A percentile compares a stretch with the other conserved stretches of the same genome.
Evolutionary conservation across 768 basidiomycete genomes (phyloP).

Genomic region (Leucosporidium scottii): DNA sequence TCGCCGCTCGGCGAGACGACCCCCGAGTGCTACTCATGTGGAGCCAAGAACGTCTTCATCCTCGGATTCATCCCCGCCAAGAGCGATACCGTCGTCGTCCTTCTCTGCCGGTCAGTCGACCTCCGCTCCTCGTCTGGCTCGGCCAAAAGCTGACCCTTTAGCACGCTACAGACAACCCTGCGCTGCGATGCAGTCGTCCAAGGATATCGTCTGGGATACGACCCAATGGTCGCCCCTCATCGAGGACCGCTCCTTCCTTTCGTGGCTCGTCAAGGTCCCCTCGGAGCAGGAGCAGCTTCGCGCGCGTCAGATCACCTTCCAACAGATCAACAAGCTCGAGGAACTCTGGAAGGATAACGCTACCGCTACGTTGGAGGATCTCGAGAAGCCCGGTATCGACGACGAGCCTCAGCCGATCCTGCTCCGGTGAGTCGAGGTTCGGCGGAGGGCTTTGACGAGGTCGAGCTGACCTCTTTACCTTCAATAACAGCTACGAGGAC

Average conservation of each 20-base stretch:
- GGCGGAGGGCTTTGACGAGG: not conserved
- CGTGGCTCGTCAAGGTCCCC: slow-evolving; percentile 96
- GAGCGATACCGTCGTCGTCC: slow-evolving; percentile 95
- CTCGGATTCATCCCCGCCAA: slow-evolving; percentile 98
- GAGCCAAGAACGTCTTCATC: slow-evolving; percentile 99
- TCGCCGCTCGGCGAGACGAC: slow-evolving; percentile 93
- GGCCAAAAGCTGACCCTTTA: slow-evolving; percentile 5
- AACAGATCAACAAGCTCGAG: slow-evolving; percentile 93
- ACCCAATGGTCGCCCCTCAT: slow-evolving; percentile 97
- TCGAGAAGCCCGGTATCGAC: slow-evolving; percentile 94
- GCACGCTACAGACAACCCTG: slow-evolving; percentile 73
- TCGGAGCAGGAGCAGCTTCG: slow-evolving; percentile 92
- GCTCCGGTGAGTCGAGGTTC: slow-evolving; percentile 47
- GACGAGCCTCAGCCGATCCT: slow-evolving; percentile 93
- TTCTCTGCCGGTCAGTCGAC: slow-evolving; percentile 76
- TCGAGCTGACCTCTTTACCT: not conserved
- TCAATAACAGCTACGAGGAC: slow-evolving; percentile 67
- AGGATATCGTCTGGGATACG: slow-evolving; percentile 98
- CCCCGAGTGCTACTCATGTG: slow-evolving; percentile 98
- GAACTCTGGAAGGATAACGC: slow-evolving; percentile 99
- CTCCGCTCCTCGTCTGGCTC: not conserved
- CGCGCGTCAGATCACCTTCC: slow-evolving; percentile 92
- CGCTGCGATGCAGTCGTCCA: slow-evolving; percentile 75
- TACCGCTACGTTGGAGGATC: slow-evolving; percentile 86
- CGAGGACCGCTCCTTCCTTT: slow-evolving; percentile 96